Evolutionary conservation across 495 filamentous ascomycete species (phyloP).

Genomic region (Tuber aestivum): DNA sequence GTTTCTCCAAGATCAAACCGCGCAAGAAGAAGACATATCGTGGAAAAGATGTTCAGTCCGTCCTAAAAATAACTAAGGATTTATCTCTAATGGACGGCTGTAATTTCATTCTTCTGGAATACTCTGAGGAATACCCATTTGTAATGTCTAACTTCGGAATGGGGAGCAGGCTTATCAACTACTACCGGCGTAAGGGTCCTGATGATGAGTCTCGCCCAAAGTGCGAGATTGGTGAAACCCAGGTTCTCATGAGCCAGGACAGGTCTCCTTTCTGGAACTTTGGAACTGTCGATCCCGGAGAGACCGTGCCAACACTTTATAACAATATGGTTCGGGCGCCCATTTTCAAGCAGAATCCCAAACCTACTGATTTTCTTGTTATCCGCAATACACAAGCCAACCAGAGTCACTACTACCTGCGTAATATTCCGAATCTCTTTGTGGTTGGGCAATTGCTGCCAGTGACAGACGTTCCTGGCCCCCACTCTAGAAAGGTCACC

Average conservation of each 20-base stretch:
- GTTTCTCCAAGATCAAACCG: constrained; percentile 56
- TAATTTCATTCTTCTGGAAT: constrained; percentile 77
- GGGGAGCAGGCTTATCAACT: constrained; percentile 91
- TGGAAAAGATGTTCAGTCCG: constrained; percentile 64
- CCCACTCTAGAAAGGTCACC: constrained; percentile 88
- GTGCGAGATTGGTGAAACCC: constrained; percentile 74
- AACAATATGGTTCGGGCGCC: constrained; percentile 94
- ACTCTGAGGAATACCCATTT: constrained; percentile 86
- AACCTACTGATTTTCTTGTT: constrained; percentile 79
- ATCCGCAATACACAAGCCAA: constrained; percentile 68
- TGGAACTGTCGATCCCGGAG: constrained; percentile 81
- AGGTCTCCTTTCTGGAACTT: constrained; percentile 94
- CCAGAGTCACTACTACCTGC: constrained; percentile 65
- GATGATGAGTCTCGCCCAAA: constrained; percentile 71
- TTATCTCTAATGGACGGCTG: constrained; percentile 84
- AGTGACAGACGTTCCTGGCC: constrained; percentile 82
- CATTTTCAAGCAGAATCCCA: constrained; percentile 77
- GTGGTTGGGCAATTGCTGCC: constrained; percentile 89
- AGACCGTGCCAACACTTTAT: constrained; percentile 80
- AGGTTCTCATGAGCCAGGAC: constrained; percentile 81
- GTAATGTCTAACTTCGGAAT: constrained; percentile 95
- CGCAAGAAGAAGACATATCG: constrained; percentile 76
- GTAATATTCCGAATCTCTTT: constrained; percentile 82
- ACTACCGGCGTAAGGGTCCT: constrained; percentile 79
- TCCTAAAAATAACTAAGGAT: constrained; percentile 69